Percentiles rank a stretch among this genome's conserved stretches.
These are phyloP conservation scores for Picocystis salinarum DNA, from an alignment of 139 green algal genomes.

Conservation along the genomic window DNA sequence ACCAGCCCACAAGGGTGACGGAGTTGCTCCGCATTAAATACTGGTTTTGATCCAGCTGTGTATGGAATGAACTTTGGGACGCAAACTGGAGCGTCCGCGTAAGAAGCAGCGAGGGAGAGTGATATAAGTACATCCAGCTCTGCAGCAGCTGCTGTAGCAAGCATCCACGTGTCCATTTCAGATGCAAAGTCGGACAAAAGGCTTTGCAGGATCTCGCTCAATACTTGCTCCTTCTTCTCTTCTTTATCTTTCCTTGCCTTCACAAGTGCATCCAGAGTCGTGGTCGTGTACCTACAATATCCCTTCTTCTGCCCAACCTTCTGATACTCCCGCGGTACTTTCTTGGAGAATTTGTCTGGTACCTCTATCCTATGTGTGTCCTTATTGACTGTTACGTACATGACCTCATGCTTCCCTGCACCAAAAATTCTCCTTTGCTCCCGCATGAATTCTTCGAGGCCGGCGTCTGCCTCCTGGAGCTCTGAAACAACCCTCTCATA, in stretches of 20 bases:
- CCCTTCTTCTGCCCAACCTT: slow-evolving; percentile 52
- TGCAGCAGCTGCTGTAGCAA: slow-evolving; percentile 41
- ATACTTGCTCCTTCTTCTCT: slow-evolving; percentile 35
- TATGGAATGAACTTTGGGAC: slow-evolving; percentile 27
- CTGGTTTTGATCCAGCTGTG: too few relatives aligned
- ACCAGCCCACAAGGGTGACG: slow-evolving; percentile 43
- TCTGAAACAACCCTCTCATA: too few relatives aligned
- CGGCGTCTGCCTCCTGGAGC: too few relatives aligned
- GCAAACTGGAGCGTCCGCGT: slow-evolving; percentile 27
- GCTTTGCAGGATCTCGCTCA: slow-evolving; percentile 23
- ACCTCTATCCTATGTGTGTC: slow-evolving; percentile 77
- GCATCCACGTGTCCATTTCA: slow-evolving; percentile 32
- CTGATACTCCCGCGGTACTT: slow-evolving; percentile 22
- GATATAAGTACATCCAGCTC: slow-evolving; percentile 76
- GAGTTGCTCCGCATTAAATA: slow-evolving; percentile 20
- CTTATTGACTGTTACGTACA: slow-evolving; percentile 60
- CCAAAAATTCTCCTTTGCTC: too few relatives aligned
- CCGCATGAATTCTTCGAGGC: too few relatives aligned
- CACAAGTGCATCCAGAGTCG: slow-evolving; percentile 37
- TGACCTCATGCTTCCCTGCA: slow-evolving; percentile 23
- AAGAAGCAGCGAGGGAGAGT: slow-evolving; percentile 37
- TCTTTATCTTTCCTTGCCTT: slow-evolving; percentile 14
- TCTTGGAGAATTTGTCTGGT: slow-evolving; percentile 23
- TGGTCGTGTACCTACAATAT: slow-evolving; percentile 33
- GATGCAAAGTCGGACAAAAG: slow-evolving; percentile 39